These are phyloP conservation scores for Penicillium sp. DNA, from an alignment of 2,329 filamentous ascomycete genomes.

Conservation along the genomic window DNA sequence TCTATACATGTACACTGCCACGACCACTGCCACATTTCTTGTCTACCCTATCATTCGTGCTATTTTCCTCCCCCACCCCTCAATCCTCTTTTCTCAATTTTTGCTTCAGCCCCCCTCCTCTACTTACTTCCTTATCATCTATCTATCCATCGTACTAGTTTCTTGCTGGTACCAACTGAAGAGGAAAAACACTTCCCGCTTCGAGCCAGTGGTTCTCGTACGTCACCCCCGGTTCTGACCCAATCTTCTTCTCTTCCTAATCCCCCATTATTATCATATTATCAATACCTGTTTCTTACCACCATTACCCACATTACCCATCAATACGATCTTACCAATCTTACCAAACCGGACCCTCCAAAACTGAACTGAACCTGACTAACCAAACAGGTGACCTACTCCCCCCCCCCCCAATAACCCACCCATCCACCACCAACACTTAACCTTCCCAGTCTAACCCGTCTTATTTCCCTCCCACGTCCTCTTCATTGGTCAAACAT, in stretches of 20 bases:
- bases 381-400: constrained; percentile 6
- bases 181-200: background rate
- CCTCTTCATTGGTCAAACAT: constrained; percentile 25
- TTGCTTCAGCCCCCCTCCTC: background rate
- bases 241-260: background rate
- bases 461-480: constrained; percentile 16
- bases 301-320: background rate
- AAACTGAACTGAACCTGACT: constrained; percentile 4
- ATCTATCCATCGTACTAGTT: background rate
- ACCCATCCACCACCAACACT: background rate
- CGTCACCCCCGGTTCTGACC: constrained; percentile 1
- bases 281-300: background rate
- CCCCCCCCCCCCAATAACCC: background rate
- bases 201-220: constrained; percentile 1
- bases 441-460: constrained; percentile 26
- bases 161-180: background rate
- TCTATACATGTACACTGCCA: background rate
- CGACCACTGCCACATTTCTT: constrained; percentile 3
- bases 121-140: background rate
- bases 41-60: background rate
- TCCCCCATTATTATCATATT: background rate
- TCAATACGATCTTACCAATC: background rate
- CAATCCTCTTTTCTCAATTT: background rate
- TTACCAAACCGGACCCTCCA: background rate
- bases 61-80: background rate